Conservation (phyloP, 129 eudicot genomes). For the Flaveria ramosissima region DNA sequence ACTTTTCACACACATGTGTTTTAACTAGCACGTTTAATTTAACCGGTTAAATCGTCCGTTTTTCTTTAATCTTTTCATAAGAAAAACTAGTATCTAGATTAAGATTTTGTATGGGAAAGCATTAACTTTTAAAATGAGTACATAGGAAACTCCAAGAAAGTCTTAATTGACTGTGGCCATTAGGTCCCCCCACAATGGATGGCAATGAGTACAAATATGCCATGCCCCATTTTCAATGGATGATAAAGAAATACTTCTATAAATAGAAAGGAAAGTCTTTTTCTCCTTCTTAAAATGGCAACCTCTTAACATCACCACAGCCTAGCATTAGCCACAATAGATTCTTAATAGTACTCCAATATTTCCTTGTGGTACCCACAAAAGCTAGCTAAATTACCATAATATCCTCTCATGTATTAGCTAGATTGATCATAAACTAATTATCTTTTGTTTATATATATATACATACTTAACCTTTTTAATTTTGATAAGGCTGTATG, state of each 20-base stretch:
- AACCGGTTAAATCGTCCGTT: not conserved
- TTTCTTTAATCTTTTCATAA: not conserved
- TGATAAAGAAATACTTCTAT: slow-evolving; percentile 36
- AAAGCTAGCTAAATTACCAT: slow-evolving; percentile 14
- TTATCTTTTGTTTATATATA: not conserved
- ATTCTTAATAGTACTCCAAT: slow-evolving; percentile 36
- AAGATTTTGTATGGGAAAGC: slow-evolving; percentile 1
- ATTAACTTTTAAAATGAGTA: slow-evolving; percentile 21
- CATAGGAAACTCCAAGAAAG: slow-evolving; percentile 46
- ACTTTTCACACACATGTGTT: not conserved
- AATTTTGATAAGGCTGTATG: not conserved
- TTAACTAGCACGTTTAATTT: not conserved
- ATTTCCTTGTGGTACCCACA: slow-evolving; percentile 35
- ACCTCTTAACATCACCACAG: slow-evolving; percentile 55
- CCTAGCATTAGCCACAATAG: slow-evolving; percentile 54
- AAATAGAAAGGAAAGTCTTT: slow-evolving; percentile 39
- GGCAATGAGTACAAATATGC: slow-evolving; percentile 39
- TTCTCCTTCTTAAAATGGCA: slow-evolving; percentile 31
- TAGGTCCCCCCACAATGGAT: slow-evolving; percentile 41
- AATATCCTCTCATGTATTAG: slow-evolving; percentile 13
- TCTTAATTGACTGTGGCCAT: slow-evolving; percentile 41
- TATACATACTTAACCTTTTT: not conserved
- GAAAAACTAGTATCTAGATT: not conserved
- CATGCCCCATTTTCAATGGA: slow-evolving; percentile 40
- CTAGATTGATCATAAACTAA: not conserved